Evolutionary conservation across 495 filamentous ascomycete species (phyloP), one percentile per base, ranked within the genome.

Genomic region (Oidiodendron maius): DNA sequence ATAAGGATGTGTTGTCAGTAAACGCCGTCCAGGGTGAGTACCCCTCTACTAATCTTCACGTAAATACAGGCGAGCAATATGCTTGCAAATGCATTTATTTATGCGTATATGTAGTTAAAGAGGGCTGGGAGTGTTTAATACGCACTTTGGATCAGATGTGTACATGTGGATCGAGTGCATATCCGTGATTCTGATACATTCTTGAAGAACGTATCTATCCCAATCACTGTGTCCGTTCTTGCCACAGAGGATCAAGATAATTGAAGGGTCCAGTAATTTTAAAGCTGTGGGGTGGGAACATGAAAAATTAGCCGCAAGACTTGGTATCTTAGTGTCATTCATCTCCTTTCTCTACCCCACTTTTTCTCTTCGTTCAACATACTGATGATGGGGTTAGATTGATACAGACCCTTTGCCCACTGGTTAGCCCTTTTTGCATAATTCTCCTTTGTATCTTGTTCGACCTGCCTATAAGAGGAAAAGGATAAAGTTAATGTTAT

Each of bases 401-500:
- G n/a, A n/a, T n/a, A n/a, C n/a, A n/a, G n/a, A n/a, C n/a, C 84
- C 65, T 89, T 89, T n/a, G 81, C 84, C 85, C 86, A 91, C 68
- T 91, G 86, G 32, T 74, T 69, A 1, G 86, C 86, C 58, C 81
- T 84, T 63, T 84, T 80, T 17, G 86, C 77, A 58, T 90, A 91
- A 59, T 80, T 81, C 56, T 83, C 79, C 56, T 81, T 80, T 24
- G 82, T 87, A 68, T 81, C 77, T 64, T 88, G 82, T 58, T 71
- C 79, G 35, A 91, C 78, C 61, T 89, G 84, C 86, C 86, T 4
- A 17, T 15, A 17, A 15, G n/a, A 4, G n/a, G 13, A 37, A n/a
- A 32, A n/a, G n/a, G n/a, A n/a, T n/a, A n/a, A n/a, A n/a, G n/a
- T n/a, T n/a, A 40, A 40, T 20, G 13, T 40, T 12, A 16, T 6